A percentile compares a stretch with the other conserved stretches of the same genome.
Evolutionary conservation across 768 basidiomycete genomes (phyloP).

Genomic region (Chlorophyllum brunneum): DNA sequence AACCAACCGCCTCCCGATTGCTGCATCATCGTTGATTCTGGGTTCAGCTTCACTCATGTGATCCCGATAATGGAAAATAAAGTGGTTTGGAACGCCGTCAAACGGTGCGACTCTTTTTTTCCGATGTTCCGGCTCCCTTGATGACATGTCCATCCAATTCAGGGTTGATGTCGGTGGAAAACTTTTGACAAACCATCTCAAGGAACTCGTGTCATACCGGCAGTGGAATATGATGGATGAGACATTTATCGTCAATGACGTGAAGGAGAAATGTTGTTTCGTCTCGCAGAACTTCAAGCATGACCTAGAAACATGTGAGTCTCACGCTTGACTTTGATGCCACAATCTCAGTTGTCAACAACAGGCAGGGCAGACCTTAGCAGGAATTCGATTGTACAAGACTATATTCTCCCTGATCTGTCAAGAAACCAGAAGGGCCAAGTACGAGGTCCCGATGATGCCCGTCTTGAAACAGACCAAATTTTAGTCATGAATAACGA

Average conservation of each 20-base stretch:
- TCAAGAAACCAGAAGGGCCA: slow-evolving; percentile 60
- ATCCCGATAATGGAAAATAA: slow-evolving; percentile 75
- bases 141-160: slow-evolving; percentile 9
- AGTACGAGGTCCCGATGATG: slow-evolving; percentile 50
- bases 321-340: neutral
- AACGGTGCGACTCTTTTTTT: slow-evolving; percentile 48
- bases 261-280: slow-evolving; percentile 89
- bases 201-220: slow-evolving; percentile 89
- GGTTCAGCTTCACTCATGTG: slow-evolving; percentile 93
- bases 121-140: slow-evolving; percentile 13
- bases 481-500: slow-evolving; percentile 88
- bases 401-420: slow-evolving; percentile 90
- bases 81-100: slow-evolving; percentile 78
- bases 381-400: slow-evolving; percentile 69
- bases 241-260: slow-evolving; percentile 88
- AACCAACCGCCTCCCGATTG: slow-evolving; percentile 66
- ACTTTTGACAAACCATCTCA: slow-evolving; percentile 91
- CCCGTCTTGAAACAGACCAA: slow-evolving; percentile 53
- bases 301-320: slow-evolving; percentile 72
- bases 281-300: slow-evolving; percentile 67
- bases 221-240: slow-evolving; percentile 99
- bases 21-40: slow-evolving; percentile 79
- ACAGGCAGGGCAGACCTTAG: slow-evolving; percentile 47
- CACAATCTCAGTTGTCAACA: neutral
- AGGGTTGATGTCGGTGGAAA: slow-evolving; percentile 97